Conservation (phyloP, 179 eudicot genomes). For the Silene coronaria region DNA sequence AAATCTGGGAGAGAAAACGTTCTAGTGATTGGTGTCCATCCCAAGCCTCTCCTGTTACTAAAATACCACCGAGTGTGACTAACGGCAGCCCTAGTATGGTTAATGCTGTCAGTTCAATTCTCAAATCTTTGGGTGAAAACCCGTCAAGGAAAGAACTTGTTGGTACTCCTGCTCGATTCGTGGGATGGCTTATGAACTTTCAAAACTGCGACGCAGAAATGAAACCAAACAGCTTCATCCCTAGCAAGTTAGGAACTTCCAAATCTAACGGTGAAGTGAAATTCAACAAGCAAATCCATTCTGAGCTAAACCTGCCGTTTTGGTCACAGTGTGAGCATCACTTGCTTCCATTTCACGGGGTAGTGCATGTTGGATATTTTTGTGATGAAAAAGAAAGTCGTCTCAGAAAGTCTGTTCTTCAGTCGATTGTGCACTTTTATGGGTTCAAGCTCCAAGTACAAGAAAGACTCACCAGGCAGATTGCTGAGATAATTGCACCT, state of each 20-base stretch:
- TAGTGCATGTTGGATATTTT: slow-evolving; percentile 73
- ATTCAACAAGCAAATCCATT: slow-evolving; percentile 26
- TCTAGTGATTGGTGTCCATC: slow-evolving; percentile 93
- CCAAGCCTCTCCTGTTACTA: slow-evolving; percentile 13
- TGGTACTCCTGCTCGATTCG: slow-evolving; percentile 65
- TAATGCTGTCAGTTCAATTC: slow-evolving; percentile 55
- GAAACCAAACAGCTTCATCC: slow-evolving; percentile 52
- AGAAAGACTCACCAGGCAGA: slow-evolving; percentile 83
- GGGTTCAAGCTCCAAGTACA: slow-evolving; percentile 95
- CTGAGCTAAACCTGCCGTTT: slow-evolving; percentile 60
- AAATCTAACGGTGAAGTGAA: too few species aligned
- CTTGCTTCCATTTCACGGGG: slow-evolving; percentile 88
- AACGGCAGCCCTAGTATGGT: slow-evolving; percentile 47
- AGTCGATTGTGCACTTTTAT: slow-evolving; percentile 66
- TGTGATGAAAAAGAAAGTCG: slow-evolving; percentile 32
- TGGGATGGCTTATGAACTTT: slow-evolving; percentile 69
- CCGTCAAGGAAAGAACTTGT: slow-evolving; percentile 70
- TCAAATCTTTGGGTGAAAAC: slow-evolving; percentile 68
- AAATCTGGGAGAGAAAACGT: too few species aligned
- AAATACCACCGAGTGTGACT: slow-evolving; percentile 25
- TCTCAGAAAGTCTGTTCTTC: slow-evolving; percentile 46
- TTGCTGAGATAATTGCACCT: slow-evolving; percentile 70
- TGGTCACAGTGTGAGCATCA: slow-evolving; percentile 97
- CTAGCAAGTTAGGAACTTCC: slow-evolving; percentile 20
- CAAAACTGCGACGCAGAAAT: slow-evolving; percentile 47